Conservation (phyloP, 805 yeast genomes). For the Metschnikowia continentalis region DNA sequence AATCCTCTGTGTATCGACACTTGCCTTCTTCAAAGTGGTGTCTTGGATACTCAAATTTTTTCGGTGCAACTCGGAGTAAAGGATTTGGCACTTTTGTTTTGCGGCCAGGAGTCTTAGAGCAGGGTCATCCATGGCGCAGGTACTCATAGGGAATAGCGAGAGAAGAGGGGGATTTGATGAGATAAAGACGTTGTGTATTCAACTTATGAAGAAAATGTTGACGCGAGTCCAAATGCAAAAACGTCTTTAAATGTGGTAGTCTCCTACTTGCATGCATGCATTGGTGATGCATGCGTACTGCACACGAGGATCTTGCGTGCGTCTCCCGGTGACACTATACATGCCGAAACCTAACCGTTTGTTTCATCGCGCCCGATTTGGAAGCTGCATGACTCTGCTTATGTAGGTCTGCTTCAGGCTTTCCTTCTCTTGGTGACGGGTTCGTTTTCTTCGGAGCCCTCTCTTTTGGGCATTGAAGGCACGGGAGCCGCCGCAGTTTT, state of each 20-base stretch:
- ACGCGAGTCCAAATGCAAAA: neutral
- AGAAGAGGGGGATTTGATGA: neutral
- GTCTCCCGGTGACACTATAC: neutral
- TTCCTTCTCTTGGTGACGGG: neutral
- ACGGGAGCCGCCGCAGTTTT: conserved; percentile 41
- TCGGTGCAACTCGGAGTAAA: conserved; percentile 48
- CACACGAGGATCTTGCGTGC: conserved; percentile 3
- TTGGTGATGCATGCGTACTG: neutral
- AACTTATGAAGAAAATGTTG: neutral
- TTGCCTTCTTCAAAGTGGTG: conserved; percentile 40
- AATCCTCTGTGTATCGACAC: conserved; percentile 28
- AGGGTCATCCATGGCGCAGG: neutral
- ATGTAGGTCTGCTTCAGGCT: neutral
- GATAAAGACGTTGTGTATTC: neutral
- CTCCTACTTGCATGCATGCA: conserved; percentile 4
- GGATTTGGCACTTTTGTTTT: conserved; percentile 20
- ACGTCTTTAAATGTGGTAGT: conserved; percentile 6
- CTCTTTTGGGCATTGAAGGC: conserved; percentile 19
- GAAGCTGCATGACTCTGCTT: neutral
- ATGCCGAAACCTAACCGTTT: neutral
- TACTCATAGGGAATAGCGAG: neutral
- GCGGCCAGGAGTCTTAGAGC: conserved; percentile 7
- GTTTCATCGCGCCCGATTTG: neutral
- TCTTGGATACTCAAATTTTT: conserved; percentile 43
- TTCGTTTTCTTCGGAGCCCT: neutral